Evolutionary conservation across 352 stramenopile species (phyloP).

Genomic region (Phytophthora europaea): DNA sequence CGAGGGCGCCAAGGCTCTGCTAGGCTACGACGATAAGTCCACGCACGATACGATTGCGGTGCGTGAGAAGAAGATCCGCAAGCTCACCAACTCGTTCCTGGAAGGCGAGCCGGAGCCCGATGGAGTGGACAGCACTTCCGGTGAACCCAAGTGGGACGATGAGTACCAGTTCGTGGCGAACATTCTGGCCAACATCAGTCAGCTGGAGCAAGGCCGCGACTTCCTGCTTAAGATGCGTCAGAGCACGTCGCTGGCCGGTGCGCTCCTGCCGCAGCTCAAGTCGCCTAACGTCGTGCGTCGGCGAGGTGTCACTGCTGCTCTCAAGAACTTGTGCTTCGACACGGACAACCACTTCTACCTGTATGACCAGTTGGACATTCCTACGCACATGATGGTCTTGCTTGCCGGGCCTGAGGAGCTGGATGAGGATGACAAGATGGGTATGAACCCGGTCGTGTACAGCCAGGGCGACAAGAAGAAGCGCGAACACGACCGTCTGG

Average conservation of each 20-base stretch:
- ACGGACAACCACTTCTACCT: constrained; percentile 91
- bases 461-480: constrained; percentile 85
- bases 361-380: constrained; percentile 87
- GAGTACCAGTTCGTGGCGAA: constrained; percentile 91
- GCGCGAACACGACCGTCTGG: constrained; percentile 77
- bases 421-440: constrained; percentile 82
- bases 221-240: constrained; percentile 84
- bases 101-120: constrained; percentile 81
- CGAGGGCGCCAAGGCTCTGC: constrained; percentile 71
- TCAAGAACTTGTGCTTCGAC: constrained; percentile 92
- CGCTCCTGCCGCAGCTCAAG: constrained; percentile 79
- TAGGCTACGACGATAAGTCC: constrained; percentile 66
- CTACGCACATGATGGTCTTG: constrained; percentile 81
- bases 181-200: constrained; percentile 88
- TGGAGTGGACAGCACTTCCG: constrained; percentile 70
- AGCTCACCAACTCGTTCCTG: constrained; percentile 76
- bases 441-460: constrained; percentile 85
- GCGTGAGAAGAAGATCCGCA: constrained; percentile 87
- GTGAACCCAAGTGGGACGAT: constrained; percentile 89
- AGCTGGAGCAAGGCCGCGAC: constrained; percentile 79
- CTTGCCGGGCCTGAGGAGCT: constrained; percentile 80
- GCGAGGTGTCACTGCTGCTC: constrained; percentile 67
- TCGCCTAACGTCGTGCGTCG: constrained; percentile 87
- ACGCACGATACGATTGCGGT: constrained; percentile 57
- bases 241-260: constrained; percentile 69